Conservation (phyloP, 495 filamentous ascomycete species). For the Hypomontagnella monticulosa region DNA sequence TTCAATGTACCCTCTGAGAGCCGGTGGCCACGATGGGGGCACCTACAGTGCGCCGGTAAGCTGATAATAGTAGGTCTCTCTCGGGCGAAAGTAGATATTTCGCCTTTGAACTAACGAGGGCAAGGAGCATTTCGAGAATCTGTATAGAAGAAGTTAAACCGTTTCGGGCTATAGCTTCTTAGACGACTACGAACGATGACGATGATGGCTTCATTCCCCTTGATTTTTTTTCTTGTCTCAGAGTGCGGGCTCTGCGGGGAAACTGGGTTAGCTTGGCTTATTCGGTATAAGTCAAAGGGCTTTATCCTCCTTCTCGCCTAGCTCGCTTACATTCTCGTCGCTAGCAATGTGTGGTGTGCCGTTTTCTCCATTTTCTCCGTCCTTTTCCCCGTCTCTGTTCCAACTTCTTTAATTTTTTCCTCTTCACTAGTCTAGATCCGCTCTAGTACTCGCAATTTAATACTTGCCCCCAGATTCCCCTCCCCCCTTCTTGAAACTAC, state of each 20-base stretch:
- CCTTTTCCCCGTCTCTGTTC: constrained; percentile 8
- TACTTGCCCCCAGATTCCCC: constrained; percentile 2
- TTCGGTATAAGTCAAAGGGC: constrained; percentile 2
- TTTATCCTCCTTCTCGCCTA: constrained; percentile 29
- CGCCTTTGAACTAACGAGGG: constrained; percentile 2
- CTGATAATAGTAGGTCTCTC: background rate
- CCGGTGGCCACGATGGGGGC: too few species aligned
- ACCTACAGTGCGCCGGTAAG: background rate
- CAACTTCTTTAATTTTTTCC: background rate
- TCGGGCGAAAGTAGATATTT: background rate
- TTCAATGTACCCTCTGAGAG: too few species aligned
- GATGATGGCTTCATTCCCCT: constrained; percentile 27
- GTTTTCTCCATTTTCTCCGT: constrained; percentile 28
- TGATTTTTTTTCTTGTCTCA: background rate
- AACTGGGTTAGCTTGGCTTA: constrained; percentile 14
- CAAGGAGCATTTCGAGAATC: constrained; percentile 3
- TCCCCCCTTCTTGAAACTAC: background rate
- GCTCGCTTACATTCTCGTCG: constrained; percentile 10
- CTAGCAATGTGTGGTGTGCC: constrained; percentile 3
- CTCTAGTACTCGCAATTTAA: constrained; percentile 3
- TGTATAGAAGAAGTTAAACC: constrained; percentile 21
- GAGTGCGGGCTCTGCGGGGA: constrained; percentile 21
- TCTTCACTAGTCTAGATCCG: constrained; percentile 13
- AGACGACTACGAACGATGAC: constrained; percentile 17
- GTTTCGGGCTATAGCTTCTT: constrained; percentile 12